A percentile compares a stretch with the other conserved stretches of the same genome.
Conservation (phyloP, 768 basidiomycete species). For the Russula ochroleuca region DNA sequence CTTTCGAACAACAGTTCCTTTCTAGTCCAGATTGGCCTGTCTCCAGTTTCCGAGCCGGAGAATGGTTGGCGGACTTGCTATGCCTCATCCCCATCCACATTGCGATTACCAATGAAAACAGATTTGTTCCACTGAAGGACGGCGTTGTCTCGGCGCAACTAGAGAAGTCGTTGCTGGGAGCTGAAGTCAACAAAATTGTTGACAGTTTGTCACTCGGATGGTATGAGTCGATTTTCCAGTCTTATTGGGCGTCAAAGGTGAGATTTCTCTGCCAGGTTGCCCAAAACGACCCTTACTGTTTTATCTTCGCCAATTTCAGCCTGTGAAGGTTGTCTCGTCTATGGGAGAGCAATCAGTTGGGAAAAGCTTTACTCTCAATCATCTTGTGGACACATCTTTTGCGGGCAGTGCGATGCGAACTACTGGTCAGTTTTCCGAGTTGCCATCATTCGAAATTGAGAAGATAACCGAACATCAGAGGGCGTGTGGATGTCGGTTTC, state of each 20-base stretch:
- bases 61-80: slow-evolving; percentile 58
- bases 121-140: slow-evolving; percentile 59
- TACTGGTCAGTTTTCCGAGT: slow-evolving; percentile 36
- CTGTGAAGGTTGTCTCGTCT: slow-evolving; percentile 61
- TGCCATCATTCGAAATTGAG: neutral
- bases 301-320: slow-evolving; percentile 35
- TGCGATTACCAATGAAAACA: slow-evolving; percentile 55
- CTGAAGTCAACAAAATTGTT: slow-evolving; percentile 55
- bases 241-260: slow-evolving; percentile 58
- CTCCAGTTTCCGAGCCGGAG: slow-evolving; percentile 47
- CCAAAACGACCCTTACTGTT: neutral
- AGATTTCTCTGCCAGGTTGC: neutral
- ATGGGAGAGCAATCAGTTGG: slow-evolving; percentile 69
- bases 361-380: slow-evolving; percentile 56
- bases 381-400: slow-evolving; percentile 60
- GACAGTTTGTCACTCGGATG: slow-evolving; percentile 55
- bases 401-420: slow-evolving; percentile 64
- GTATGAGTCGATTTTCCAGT: slow-evolving; percentile 62
- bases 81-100: slow-evolving; percentile 65
- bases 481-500: slow-evolving; percentile 69
- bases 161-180: slow-evolving; percentile 55
- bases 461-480: slow-evolving; percentile 34
- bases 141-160: slow-evolving; percentile 47
- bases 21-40: slow-evolving; percentile 25
- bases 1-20: slow-evolving; percentile 28